Conservation (phyloP, 192 early-diverging fungal genomes). For the Phycomyces nitens region DNA sequence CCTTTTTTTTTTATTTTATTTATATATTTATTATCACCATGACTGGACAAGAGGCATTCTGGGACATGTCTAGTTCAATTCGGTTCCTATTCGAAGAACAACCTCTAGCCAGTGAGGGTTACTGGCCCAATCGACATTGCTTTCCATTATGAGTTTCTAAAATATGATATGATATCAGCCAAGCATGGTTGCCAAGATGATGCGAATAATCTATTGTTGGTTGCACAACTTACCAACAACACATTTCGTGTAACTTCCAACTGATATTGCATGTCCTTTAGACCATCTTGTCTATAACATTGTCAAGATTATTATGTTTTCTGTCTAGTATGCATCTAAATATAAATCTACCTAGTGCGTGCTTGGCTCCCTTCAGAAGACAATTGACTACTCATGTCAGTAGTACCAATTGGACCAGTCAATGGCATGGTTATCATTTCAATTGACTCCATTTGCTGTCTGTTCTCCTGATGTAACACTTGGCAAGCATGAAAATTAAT, state of each 20-base stretch:
- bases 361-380: not conserved
- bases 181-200: not conserved
- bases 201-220: too few relatives aligned
- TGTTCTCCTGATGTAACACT: conserved; percentile 22
- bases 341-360: not conserved
- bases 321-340: not conserved
- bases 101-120: conserved; percentile 36
- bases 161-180: not conserved
- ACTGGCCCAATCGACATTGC: conserved; percentile 40
- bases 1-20: too few relatives aligned
- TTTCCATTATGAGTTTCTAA: conserved; percentile 38
- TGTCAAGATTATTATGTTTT: not conserved
- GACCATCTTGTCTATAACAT: not conserved
- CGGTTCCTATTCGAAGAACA: conserved; percentile 30
- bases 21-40: too few relatives aligned
- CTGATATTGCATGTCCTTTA: conserved; percentile 11
- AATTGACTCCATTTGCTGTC: conserved; percentile 16
- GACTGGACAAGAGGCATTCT: too few relatives aligned
- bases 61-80: conserved; percentile 12
- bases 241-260: conserved; percentile 25
- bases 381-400: conserved; percentile 7
- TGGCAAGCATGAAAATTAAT: not conserved
- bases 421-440: conserved; percentile 6
- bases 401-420: not conserved
- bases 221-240: conserved; percentile 12